phyloP scores from a whole-genome alignment of 108 stramenopile species.

The Fistulifera solaris region DNA sequence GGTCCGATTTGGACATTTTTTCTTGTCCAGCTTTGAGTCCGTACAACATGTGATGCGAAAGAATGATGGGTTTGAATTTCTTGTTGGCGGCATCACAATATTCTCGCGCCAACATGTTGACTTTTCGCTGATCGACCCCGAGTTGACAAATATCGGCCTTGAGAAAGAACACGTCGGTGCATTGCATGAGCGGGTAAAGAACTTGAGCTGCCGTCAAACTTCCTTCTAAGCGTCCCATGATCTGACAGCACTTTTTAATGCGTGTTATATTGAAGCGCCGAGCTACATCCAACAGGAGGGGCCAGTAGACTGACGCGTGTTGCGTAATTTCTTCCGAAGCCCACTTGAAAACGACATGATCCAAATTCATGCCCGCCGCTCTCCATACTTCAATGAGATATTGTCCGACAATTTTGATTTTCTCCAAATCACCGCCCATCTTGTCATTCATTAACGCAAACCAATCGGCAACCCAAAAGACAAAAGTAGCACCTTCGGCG shows the following conservation, averaged over 20 bases:
- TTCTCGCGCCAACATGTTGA: conserved; percentile 99
- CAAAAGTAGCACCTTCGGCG: conserved; percentile 73
- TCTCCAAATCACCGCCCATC: conserved; percentile 94
- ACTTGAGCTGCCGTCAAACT: conserved; percentile 93
- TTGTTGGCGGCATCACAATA: conserved; percentile 90
- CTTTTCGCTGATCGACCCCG: conserved; percentile 98
- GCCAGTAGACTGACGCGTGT: conserved; percentile 86
- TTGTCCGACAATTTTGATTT: conserved; percentile 89
- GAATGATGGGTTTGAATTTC: conserved; percentile 93
- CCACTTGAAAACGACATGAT: conserved; percentile 98
- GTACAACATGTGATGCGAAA: conserved; percentile 90
- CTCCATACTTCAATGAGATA: conserved; percentile 99
- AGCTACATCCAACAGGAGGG: conserved; percentile 96
- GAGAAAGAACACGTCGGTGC: conserved; percentile 99
- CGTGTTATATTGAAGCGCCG: conserved; percentile 87
- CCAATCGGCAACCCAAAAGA: conserved; percentile 99
- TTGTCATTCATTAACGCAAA: conserved; percentile 99
- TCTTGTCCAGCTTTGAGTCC: conserved; percentile 98
- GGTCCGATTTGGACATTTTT: conserved; percentile 99
- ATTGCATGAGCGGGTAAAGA: conserved; percentile 97
- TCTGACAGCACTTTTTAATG: conserved; percentile 97
- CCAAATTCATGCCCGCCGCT: conserved; percentile 97
- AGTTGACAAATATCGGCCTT: conserved; percentile 99
- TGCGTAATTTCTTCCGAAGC: conserved; percentile 95
- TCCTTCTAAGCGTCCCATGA: conserved; percentile 97